A percentile compares a stretch with the other conserved stretches of the same genome.
Conservation (phyloP, 164 flowering plant species). For the Warburgia ugandensis region DNA sequence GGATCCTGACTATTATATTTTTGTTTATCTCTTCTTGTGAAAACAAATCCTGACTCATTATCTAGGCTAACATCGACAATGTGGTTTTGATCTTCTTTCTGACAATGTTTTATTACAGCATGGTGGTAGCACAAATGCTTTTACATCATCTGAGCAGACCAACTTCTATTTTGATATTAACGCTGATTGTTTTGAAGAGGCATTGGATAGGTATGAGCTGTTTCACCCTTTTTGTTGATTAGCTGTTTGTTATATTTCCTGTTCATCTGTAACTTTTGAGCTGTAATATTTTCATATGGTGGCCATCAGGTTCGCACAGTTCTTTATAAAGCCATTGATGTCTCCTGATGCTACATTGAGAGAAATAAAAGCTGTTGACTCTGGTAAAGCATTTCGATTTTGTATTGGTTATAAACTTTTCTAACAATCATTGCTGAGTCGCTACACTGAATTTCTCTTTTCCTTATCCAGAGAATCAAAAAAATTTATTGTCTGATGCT, state of each 20-base stretch:
- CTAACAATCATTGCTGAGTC: neutral
- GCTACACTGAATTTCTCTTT: neutral
- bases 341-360: slow-evolving; percentile 90
- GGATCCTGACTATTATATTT: too few species aligned
- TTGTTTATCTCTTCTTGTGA: too few species aligned
- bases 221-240: slow-evolving; percentile 4
- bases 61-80: too few species aligned
- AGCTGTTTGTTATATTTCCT: neutral
- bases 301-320: slow-evolving; percentile 62
- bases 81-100: neutral
- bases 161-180: slow-evolving; percentile 89
- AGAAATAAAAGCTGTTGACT: slow-evolving; percentile 97
- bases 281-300: too few species aligned
- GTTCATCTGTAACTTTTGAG: too few species aligned
- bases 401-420: neutral
- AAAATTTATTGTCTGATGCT: slow-evolving; percentile 77
- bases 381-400: slow-evolving; percentile 41
- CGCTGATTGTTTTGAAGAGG: slow-evolving; percentile 71
- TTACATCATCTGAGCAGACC: slow-evolving; percentile 69
- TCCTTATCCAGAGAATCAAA: slow-evolving; percentile 65
- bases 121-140: slow-evolving; percentile 90
- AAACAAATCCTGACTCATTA: too few species aligned
- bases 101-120: slow-evolving; percentile 38
- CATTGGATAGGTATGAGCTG: slow-evolving; percentile 69
- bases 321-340: slow-evolving; percentile 91